Evolutionary conservation across 192 early-diverging fungal genomes (phyloP).

Genomic region (Entomortierella chlamydospora): DNA sequence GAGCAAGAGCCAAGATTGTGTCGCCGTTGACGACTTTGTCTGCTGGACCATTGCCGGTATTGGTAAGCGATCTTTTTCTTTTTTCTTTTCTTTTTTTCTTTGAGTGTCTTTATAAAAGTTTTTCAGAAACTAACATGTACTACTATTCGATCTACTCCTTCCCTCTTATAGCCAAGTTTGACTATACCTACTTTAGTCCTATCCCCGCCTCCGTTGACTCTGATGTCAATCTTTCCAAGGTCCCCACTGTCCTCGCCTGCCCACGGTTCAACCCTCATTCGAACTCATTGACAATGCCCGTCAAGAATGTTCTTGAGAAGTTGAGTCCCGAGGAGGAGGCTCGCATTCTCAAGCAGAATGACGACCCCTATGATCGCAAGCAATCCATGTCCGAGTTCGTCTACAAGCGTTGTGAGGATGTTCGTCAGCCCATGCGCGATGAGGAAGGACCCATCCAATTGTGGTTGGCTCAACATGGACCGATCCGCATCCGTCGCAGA

Average conservation of each 20-base stretch:
- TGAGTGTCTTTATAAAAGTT: background rate
- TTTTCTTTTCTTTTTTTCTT: conserved; percentile 6
- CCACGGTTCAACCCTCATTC: conserved; percentile 36
- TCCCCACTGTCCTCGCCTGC: conserved; percentile 30
- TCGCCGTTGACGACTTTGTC: conserved; percentile 74
- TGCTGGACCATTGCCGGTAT: conserved; percentile 91
- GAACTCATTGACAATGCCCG: conserved; percentile 52
- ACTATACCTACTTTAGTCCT: conserved; percentile 58
- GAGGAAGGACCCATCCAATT: conserved; percentile 50
- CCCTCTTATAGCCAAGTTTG: conserved; percentile 55
- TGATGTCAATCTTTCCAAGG: conserved; percentile 49
- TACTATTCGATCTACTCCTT: too few relatives aligned
- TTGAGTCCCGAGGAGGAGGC: conserved; percentile 27
- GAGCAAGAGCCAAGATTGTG: conserved; percentile 27
- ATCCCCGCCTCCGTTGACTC: conserved; percentile 43
- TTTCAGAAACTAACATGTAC: background rate
- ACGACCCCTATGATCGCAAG: conserved; percentile 45
- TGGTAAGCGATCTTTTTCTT: conserved; percentile 62
- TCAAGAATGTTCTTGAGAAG: conserved; percentile 56
- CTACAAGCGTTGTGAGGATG: conserved; percentile 51
- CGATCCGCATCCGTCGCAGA: conserved; percentile 47
- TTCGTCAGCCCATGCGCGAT: conserved; percentile 50
- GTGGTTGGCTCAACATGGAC: conserved; percentile 53
- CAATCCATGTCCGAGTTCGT: conserved; percentile 46
- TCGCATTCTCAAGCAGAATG: conserved; percentile 26